These are phyloP conservation scores for Neurospora sp. DNA, from an alignment of 495 filamentous ascomycete species.

Conservation along the genomic window DNA sequence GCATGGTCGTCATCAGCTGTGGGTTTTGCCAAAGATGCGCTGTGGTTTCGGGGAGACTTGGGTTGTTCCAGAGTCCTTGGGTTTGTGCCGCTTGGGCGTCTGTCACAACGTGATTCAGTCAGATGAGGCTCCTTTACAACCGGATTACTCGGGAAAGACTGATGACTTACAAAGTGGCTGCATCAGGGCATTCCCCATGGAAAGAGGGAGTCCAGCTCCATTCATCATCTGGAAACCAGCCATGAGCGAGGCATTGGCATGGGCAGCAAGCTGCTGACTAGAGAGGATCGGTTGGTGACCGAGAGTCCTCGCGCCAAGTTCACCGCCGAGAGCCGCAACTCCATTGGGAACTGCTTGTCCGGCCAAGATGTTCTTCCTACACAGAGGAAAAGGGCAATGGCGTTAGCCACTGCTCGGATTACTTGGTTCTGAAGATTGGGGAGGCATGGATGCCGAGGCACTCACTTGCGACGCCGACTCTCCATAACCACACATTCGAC, in stretches of 20 bases:
- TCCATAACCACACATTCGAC: slow-evolving; percentile 84
- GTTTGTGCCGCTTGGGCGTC: neutral
- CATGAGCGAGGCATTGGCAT: neutral
- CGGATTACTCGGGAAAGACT: neutral
- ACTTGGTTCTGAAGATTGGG: neutral
- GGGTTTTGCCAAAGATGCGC: neutral
- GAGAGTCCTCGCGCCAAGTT: neutral
- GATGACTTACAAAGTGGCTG: neutral
- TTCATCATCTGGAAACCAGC: neutral
- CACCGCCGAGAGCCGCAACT: neutral
- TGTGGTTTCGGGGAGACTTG: neutral
- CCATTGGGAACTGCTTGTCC: neutral
- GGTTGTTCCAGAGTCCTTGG: neutral
- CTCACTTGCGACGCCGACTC: slow-evolving; percentile 82
- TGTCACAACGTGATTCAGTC: neutral
- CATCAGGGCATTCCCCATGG: neutral
- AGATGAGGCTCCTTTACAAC: neutral
- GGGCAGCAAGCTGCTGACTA: neutral
- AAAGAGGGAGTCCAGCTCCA: neutral
- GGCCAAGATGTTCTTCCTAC: neutral
- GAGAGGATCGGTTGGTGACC: neutral
- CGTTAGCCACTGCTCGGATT: neutral
- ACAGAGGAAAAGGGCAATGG: neutral
- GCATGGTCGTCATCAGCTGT: neutral
- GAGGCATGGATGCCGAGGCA: slow-evolving; percentile 9